phyloP scores from a whole-genome alignment of 345 rosid genomes.

The Firmiana major region DNA sequence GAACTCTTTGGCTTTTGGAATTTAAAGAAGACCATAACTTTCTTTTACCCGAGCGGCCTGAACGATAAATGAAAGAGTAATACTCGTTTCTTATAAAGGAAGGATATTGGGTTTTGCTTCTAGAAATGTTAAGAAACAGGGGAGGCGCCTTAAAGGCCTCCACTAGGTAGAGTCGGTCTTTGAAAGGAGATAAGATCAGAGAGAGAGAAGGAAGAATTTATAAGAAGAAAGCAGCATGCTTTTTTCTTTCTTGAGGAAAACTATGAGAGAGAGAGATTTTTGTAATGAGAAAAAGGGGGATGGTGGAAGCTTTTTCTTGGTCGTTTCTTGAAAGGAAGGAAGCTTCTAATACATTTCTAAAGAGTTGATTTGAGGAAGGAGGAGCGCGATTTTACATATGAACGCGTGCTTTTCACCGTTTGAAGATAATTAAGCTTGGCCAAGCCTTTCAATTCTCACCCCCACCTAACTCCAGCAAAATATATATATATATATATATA shows the following conservation, averaged over 20 bases:
- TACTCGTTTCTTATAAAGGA: constrained; percentile 21
- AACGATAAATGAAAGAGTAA: background rate
- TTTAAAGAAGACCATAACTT: constrained; percentile 35
- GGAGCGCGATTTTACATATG: background rate
- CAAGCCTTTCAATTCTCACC: background rate
- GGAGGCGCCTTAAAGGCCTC: background rate
- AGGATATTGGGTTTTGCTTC: constrained; percentile 44
- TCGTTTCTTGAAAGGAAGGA: constrained; percentile 24
- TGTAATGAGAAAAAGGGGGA: background rate
- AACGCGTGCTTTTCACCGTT: background rate
- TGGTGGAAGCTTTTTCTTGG: constrained; percentile 8
- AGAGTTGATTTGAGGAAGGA: background rate
- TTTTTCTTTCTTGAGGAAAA: constrained; percentile 7
- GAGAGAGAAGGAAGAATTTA: background rate
- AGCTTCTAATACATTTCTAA: constrained; percentile 26
- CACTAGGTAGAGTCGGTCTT: background rate
- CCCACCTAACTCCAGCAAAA: background rate
- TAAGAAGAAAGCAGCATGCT: background rate
- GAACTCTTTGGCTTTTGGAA: constrained; percentile 6
- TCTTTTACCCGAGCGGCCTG: background rate
- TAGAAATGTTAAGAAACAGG: constrained; percentile 57
- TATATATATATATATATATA: too few relatives aligned
- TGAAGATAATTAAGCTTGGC: background rate
- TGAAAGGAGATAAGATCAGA: background rate
- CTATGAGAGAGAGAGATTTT: background rate